Evolutionary conservation across 1,139 yeast genomes (phyloP), one percentile per base, ranked within the genome.

Genomic region (Scheffersomyces quercinus): DNA sequence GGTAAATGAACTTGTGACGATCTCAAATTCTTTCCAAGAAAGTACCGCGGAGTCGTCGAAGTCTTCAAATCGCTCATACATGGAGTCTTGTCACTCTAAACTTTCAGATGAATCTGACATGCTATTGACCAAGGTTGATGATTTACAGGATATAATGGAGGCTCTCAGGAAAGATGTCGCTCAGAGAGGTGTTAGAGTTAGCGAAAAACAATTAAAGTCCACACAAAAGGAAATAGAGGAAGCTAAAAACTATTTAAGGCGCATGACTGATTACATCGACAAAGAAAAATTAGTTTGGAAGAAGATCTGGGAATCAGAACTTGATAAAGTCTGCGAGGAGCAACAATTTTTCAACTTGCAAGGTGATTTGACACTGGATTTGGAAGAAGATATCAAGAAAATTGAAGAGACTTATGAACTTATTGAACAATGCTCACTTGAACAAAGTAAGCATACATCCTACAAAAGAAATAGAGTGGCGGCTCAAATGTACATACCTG

Each of bases 81-180:
- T 91, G 85, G 91, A 85, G 40, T 74, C 78, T 11, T 87, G 97
- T 45, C 91, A 88, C 56, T 62, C 72, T 10, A 83, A 82, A 53
- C 73, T 93, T 20, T 86, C 95, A 1, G 82, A 79, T 40, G 91
- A 88, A 20, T 85, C 95, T 6, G 97, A 89, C 59, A 59, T 63
- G 1, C 67, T 93, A 16, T 73, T 95, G 37, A 84, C 95, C 0
- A 81, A 77, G 50, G 95, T 91, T 3, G 99, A 95, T 60, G 97
- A 90, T 55, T 70, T 95, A 31, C 97, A 91, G 60, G 99, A 95
- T 64, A 64, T 88, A 5, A 88, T 95, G 65, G 99, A 95, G 58
- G 90, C 90, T 1, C 70, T 93, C 46, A 75, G 97, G 47, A 84
- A 89, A 53, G 99, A 91, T 65, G 97, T 93, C 10, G 96, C 96